These are phyloP conservation scores for Paspalum notatum DNA, from an alignment of 176 grass and related monocot species.

Conservation along the genomic window DNA sequence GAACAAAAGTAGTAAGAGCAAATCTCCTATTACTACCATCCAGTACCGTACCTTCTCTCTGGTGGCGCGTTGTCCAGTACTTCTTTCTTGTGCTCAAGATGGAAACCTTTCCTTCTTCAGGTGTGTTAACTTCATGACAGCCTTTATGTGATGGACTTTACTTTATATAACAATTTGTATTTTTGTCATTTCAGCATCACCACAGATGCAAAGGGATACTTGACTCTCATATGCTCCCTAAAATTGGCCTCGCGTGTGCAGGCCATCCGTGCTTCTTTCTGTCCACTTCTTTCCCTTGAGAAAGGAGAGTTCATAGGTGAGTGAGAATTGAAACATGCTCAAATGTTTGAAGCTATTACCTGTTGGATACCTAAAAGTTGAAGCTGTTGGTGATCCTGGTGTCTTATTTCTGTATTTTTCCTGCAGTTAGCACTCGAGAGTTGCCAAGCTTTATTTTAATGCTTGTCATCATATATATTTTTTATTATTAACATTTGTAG, in stretches of 20 bases:
- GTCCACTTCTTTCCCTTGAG: constrained; percentile 95
- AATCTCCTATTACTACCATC: constrained; percentile 76
- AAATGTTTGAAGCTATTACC: background rate
- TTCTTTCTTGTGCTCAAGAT: constrained; percentile 91
- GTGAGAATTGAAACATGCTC: constrained; percentile 1
- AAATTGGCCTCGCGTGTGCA: constrained; percentile 73
- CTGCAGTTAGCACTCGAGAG: background rate
- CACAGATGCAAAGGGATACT: constrained; percentile 73
- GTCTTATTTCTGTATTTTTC: constrained; percentile 11
- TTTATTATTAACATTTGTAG: constrained; percentile 12
- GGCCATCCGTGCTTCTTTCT: constrained; percentile 82
- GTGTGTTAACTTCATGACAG: constrained; percentile 48
- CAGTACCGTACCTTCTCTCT: constrained; percentile 93
- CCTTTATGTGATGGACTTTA: constrained; percentile 10
- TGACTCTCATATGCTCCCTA: constrained; percentile 82
- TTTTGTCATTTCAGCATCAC: constrained; percentile 61
- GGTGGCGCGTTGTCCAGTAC: constrained; percentile 78
- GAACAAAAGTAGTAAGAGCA: constrained; percentile 79
- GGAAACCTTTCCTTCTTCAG: constrained; percentile 96
- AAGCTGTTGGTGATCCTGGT: background rate
- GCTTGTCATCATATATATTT: constrained; percentile 2
- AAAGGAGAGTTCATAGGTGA: constrained; percentile 99
- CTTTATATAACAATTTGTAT: constrained; percentile 36
- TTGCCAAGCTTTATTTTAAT: background rate
- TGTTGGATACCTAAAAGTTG: constrained; percentile 29